Evolutionary conservation across 345 rosid species (phyloP), one percentile per base, ranked within the genome.

Genomic region (Ricinus communis): DNA sequence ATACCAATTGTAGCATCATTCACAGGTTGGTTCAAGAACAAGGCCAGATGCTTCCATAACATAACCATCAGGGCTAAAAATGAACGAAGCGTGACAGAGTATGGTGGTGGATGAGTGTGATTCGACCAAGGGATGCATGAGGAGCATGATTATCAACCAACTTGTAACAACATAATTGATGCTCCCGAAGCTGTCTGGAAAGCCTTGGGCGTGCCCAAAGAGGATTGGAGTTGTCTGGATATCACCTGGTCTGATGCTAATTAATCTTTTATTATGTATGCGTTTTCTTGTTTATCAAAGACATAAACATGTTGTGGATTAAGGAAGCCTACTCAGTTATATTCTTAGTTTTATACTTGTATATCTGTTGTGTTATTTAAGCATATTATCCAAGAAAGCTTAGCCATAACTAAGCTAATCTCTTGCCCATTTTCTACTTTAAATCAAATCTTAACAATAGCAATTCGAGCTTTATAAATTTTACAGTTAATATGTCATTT

Each of bases 151-250:
- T 69, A 57, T 28, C 72, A 69, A 30, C 72, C 72, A 18, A 64
- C 72, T 18, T 70, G 73, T 59, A 59, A 59, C 73, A 70, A 70
- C 56, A 70, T 70, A 5, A 66, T 70, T 2, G 73, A 70, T 59
- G 73, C 73, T 10, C 47, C 73, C 22, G 45, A 41, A 28, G 73
- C 73, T 19, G 73, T 70, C 1, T 70, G 66, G 66, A 31, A 46
- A 15, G 65, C 73, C 19, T 59, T 70, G 28, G 73, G 66, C 0
- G 66, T 70, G 30, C 56, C 65, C 9, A 15, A 18, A 4, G 5
- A 13, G 0, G 31, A 59, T 19, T 58, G 65, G 73, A 58, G 66
- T 21, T 57, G 22, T 5, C 18, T 59, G 6, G 36, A 47, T 27
- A 70, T 70, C 11, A 36, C 19, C 16, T 59, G 66, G 66, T 27